Base-by-base conservation (phyloP, 306 rosid genomes). In the Fagus sylvatica region DNA sequence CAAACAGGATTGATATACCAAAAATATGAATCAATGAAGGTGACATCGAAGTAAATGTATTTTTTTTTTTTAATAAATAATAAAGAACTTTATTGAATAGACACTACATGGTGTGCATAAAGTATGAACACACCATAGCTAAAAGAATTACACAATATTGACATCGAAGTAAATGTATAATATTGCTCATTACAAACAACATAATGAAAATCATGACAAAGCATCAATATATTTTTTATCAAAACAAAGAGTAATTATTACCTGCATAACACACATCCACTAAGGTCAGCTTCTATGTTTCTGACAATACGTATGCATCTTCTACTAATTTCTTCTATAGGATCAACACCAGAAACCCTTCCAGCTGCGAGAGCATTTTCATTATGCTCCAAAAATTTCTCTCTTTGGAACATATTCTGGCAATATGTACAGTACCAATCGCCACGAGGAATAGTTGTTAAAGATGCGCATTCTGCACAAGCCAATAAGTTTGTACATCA, bases 201-300 rank as follows among this genome's bases (percentile, higher is more conserved):
- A 75, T 6, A 57, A 66, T 12, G 5, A 81, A 78, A 60, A 56
- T 56, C 62, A 46, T 64, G 53, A 54, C 71, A 78, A 78, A 73
- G 69, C 61, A 67, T 62, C 65, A 59, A 85, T 8, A 62, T 19
- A 76, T 65, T 54, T 37, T 72, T 56, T 28, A 37, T n/a, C 19
- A 19, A n/a, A 32, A 43, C 16, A 40, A 53, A 51, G 13, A 37
- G 48, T 46, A 77, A 75, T 60, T 70, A 83, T 80, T 87, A 93
- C 99, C 99, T 85, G 89, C 99, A 95, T 75, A 95, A 84, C 76
- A 89, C 93, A 83, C 99, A 95, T 79, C 99, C 99, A 76, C 91
- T 89, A 39, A 93, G 87, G 82, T 95, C 98, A 69, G 89, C 89
- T 36, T 91, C 97, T 54, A 90, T 79, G 78, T 93, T 89, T 82